Conservation (phyloP, 306 rosid genomes). For the Rubus parviflorus region DNA sequence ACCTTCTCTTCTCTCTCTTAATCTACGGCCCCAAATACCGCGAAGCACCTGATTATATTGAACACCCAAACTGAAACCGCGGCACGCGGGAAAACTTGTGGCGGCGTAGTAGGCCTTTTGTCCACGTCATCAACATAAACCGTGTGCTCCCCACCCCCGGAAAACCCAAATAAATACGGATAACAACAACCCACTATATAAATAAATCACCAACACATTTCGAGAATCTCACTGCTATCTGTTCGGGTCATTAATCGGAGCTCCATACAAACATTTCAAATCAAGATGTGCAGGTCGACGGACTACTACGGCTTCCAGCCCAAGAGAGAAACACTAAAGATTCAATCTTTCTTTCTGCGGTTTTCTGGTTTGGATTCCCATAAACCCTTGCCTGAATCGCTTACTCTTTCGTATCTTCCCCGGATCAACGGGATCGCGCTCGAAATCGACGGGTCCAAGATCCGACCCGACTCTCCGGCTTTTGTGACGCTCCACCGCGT, state of each 20-base stretch:
- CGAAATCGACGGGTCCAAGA: constrained; percentile 36
- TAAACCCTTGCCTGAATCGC: constrained; percentile 34
- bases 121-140: constrained; percentile 20
- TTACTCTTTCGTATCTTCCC: constrained; percentile 45
- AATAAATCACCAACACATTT: no score
- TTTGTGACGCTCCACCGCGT: constrained; percentile 46
- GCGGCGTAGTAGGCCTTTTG: background rate
- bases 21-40: background rate
- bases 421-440: constrained; percentile 37
- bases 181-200: background rate
- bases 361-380: constrained; percentile 24
- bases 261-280: no score
- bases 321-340: constrained; percentile 19
- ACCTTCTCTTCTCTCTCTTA: background rate
- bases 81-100: constrained; percentile 17
- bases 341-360: constrained; percentile 34
- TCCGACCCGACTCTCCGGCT: constrained; percentile 40
- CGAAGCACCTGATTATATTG: background rate
- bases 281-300: constrained; percentile 46
- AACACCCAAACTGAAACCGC: background rate
- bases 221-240: no score
- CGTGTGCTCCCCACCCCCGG: constrained; percentile 20
- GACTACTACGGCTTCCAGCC: constrained; percentile 26
- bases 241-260: no score
- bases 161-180: background rate